These are phyloP conservation scores for Powellomyces hirtus DNA, from an alignment of 192 early-diverging fungal species.

Conservation along the genomic window DNA sequence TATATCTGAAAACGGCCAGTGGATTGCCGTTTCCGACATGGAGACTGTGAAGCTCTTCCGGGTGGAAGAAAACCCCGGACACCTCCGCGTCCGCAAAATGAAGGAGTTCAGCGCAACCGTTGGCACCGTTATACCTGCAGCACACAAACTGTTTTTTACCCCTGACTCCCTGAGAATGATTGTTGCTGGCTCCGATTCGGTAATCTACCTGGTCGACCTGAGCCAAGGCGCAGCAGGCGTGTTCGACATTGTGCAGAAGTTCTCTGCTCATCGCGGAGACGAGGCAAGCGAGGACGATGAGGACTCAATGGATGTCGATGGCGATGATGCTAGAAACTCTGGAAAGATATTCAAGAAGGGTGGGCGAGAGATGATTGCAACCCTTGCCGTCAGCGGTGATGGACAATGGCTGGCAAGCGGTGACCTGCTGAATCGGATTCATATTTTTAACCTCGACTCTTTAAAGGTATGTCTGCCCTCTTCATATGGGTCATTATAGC, in stretches of 20 bases:
- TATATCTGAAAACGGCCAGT: constrained; percentile 77
- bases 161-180: constrained; percentile 72
- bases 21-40: constrained; percentile 81
- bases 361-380: constrained; percentile 44
- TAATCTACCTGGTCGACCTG: constrained; percentile 75
- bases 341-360: constrained; percentile 13
- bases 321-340: neutral
- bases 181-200: constrained; percentile 72
- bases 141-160: constrained; percentile 74
- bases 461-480: constrained; percentile 49
- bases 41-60: constrained; percentile 48
- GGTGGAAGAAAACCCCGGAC: constrained; percentile 8
- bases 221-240: constrained; percentile 53
- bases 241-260: constrained; percentile 62
- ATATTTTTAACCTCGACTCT: constrained; percentile 72
- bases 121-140: constrained; percentile 48
- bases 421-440: constrained; percentile 70
- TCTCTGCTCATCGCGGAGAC: constrained; percentile 64
- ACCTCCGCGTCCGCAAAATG: neutral
- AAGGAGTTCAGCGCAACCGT: constrained; percentile 9
- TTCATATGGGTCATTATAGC: neutral
- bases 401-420: constrained; percentile 79
- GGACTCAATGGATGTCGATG: constrained; percentile 29
- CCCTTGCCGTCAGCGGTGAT: constrained; percentile 75
- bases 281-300: constrained; percentile 38